Conservation (phyloP, 2,329 filamentous ascomycete species). For the Fusarium verticillioides region DNA sequence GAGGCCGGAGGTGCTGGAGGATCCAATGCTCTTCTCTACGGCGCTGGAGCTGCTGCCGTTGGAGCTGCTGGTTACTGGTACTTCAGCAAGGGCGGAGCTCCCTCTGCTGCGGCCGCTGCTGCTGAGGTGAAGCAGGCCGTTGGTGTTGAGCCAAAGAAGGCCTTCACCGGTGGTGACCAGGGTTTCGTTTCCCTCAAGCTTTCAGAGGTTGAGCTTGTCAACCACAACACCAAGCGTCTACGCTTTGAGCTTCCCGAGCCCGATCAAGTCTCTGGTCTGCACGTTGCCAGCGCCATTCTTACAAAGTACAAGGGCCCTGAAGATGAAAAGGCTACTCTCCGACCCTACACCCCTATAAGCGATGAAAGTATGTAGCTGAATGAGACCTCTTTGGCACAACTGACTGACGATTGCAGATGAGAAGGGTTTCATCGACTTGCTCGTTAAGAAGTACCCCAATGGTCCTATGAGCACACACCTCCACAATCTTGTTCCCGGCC, state of each 20-base stretch:
- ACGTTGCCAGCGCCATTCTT: conserved; percentile 85
- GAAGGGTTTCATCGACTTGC: conserved; percentile 84
- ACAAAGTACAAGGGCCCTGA: conserved; percentile 91
- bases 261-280: conserved; percentile 85
- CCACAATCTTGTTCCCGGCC: conserved; percentile 82
- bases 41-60: conserved; percentile 67
- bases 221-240: conserved; percentile 94
- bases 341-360: conserved; percentile 92
- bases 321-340: conserved; percentile 84
- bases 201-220: conserved; percentile 80
- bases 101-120: conserved; percentile 64
- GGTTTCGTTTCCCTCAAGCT: conserved; percentile 87
- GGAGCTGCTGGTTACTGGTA: conserved; percentile 70
- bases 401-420: conserved; percentile 62
- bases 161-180: conserved; percentile 86
- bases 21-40: conserved; percentile 70
- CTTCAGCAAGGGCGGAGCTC: conserved; percentile 55
- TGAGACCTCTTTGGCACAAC: neutral
- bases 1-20: conserved; percentile 62
- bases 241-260: conserved; percentile 87
- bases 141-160: conserved; percentile 62
- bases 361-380: conserved; percentile 73
- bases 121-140: conserved; percentile 59
- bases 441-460: conserved; percentile 91
- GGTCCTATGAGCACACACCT: conserved; percentile 94